Evolutionary conservation across 768 basidiomycete genomes (phyloP), one percentile per base, ranked within the genome.

Genomic region (Boletus huronensis): DNA sequence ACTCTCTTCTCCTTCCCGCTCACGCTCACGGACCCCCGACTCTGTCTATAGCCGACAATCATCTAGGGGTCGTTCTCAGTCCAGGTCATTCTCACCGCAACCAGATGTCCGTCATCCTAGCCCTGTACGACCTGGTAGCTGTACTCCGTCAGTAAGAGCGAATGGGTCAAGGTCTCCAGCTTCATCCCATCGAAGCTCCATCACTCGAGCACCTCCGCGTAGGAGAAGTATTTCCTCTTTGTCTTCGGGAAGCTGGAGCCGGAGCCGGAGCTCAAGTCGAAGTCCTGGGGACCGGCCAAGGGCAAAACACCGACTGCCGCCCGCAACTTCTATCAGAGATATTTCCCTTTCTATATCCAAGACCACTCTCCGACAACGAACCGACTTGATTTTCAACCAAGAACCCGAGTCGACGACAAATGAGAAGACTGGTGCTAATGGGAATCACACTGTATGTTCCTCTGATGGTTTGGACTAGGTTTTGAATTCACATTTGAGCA

Each of bases 11-110:
- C 66, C 65, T 32, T 82, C 77, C 8, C 70, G 69, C 53, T 78
- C 88, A 26, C 81, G 76, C 31, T 89, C 85, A 10, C 68, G 67
- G 13, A 76, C 78, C 25, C 81, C 82, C 11, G 83, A 80, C 39
- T 88, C 88, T n/a, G 78, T 77, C 57, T 81, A 79, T 50, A 87
- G 87, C 21, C 80, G 74, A 45, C 80, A 74, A 38, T 87, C 87
- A 23, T 85, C 84, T 43, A 77, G 80, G 42, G 83, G 80, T 54
- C 85, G 82, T 34, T 88, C 87, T 28, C 79, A 75, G 41, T 86
- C 88, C 17, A 77, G 76, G 38, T 84, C 82, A 34, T 64, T 71
- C 53, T 84, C 87, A 23, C 85, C 86, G 16, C 77, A 75, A 42
- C 74, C 75, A 19, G 84, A 84, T 64, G 80, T 78, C 25, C 75